Base-by-base conservation (phyloP, 768 basidiomycete genomes). In the Tricholoma matsutake region DNA sequence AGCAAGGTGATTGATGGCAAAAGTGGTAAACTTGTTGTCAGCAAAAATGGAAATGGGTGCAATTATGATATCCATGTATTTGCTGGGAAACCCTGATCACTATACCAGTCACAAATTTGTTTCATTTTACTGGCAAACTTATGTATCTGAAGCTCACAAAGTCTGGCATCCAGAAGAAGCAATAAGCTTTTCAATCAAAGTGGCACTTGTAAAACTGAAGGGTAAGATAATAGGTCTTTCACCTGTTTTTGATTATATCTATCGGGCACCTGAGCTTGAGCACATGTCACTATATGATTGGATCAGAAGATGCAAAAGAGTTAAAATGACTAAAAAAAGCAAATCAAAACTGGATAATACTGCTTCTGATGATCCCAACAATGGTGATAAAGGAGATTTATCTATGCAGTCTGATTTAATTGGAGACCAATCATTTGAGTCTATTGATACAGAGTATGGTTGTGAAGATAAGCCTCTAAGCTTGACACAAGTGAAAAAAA, bases 1-100 rank as follows among this genome's bases (percentile, higher is more conserved):
- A 3, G 73, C 75, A 25, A 25, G 22, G 22, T 3, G 0, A 14
- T 39, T 79, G 13, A 63, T 81, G 20, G 70, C 69, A 2, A 69
- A 76, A 59, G 73, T 80, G 4, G 72, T 74, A 1, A 37, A 37
- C 13, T 37, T 37, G 35, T 37, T 80, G 20, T 69, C 71, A 16
- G 64, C 72, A 0, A 76, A 76, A 61, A 34, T 67, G 16, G 76
- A 79, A 61, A 72, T 78, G 20, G 77, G 78, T 0, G 68, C 68
- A 16, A 77, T 77, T 0, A 73, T 78, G 70, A 71, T 71, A 0
- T 69, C 61, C 8, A 63, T 75, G 61, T 78, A 77, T 51, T 25
- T 25, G 22, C 22, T 25, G 3, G 22, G 22, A 25, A 25, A 25
- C 3, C 22, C 22, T 25, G 22, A 25, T 25, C 22, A 25, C 22